These are phyloP conservation scores for Phytophthora syringae DNA, from an alignment of 352 stramenopile genomes.

Conservation along the genomic window DNA sequence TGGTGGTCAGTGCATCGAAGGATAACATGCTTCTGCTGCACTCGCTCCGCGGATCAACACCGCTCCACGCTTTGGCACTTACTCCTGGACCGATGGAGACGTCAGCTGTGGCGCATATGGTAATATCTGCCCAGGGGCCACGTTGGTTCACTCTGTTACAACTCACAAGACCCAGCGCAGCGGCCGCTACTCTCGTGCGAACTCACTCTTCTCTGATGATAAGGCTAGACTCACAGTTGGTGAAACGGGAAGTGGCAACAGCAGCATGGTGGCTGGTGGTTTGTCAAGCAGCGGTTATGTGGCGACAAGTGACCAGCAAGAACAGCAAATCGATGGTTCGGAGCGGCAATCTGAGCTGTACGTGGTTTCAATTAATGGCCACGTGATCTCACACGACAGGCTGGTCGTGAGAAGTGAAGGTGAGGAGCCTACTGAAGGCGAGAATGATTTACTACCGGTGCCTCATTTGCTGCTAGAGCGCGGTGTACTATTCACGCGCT, in stretches of 20 bases:
- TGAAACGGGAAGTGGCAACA: slow-evolving; percentile 33
- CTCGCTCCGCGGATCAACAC: slow-evolving; percentile 73
- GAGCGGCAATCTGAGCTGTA: slow-evolving; percentile 78
- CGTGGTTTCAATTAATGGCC: slow-evolving; percentile 84
- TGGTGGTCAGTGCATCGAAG: slow-evolving; percentile 82
- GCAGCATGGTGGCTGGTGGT: slow-evolving; percentile 46
- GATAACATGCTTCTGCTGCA: slow-evolving; percentile 81
- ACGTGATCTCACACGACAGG: slow-evolving; percentile 71
- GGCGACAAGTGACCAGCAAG: slow-evolving; percentile 26
- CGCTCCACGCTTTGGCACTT: slow-evolving; percentile 78
- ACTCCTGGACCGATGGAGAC: slow-evolving; percentile 48
- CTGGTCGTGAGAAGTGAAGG: slow-evolving; percentile 46
- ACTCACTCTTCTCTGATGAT: slow-evolving; percentile 55
- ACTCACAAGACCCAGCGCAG: slow-evolving; percentile 40
- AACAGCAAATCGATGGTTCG: slow-evolving; percentile 28
- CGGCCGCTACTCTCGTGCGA: slow-evolving; percentile 42
- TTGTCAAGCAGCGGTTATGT: slow-evolving; percentile 46
- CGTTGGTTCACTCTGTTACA: slow-evolving; percentile 75
- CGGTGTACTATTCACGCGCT: slow-evolving; percentile 78
- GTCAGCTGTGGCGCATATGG: slow-evolving; percentile 71
- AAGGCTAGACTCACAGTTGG: slow-evolving; percentile 45
- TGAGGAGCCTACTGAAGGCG: slow-evolving; percentile 17
- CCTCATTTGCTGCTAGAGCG: slow-evolving; percentile 72
- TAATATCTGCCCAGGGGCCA: slow-evolving; percentile 79
- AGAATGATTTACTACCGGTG: slow-evolving; percentile 20